Conservation (phyloP, 2,329 filamentous ascomycete species). For the Fusarium nelsonii region DNA sequence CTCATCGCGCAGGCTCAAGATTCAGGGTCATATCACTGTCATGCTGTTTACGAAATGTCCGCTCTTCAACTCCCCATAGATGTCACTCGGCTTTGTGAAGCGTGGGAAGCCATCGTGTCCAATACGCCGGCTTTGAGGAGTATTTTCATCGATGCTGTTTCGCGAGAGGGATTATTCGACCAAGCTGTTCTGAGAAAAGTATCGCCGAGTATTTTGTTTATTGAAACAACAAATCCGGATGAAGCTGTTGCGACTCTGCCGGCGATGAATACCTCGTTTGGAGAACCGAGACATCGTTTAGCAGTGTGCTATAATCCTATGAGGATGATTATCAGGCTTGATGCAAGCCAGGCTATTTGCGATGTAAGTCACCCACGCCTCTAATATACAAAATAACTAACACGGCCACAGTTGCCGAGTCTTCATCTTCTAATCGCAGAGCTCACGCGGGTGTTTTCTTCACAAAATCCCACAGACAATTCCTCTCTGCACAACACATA, state of each 20-base stretch:
- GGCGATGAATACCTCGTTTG: conserved; percentile 53
- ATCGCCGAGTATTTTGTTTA: conserved; percentile 66
- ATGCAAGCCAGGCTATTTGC: conserved; percentile 64
- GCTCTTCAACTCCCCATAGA: conserved; percentile 57
- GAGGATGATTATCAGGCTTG: conserved; percentile 62
- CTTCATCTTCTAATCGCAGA: conserved; percentile 62
- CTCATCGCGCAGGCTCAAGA: conserved; percentile 60
- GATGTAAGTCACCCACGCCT: conserved; percentile 51
- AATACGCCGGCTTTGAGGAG: conserved; percentile 62
- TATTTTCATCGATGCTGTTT: conserved; percentile 64
- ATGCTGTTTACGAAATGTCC: conserved; percentile 62
- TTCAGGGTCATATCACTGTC: conserved; percentile 58
- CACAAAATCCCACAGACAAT: conserved; percentile 49
- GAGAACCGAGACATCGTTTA: conserved; percentile 62
- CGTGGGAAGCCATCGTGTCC: conserved; percentile 63
- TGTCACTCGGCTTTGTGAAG: conserved; percentile 59
- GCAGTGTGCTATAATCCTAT: conserved; percentile 61
- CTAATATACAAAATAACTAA: neutral
- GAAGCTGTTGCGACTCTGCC: conserved; percentile 58
- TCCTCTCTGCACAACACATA: conserved; percentile 44
- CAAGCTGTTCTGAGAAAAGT: conserved; percentile 61
- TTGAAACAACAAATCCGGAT: conserved; percentile 58
- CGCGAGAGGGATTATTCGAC: conserved; percentile 63
- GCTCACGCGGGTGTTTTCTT: conserved; percentile 60
- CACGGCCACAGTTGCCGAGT: conserved; percentile 49